Base-by-base conservation (phyloP, 2,329 filamentous ascomycete genomes). In the Waltergamsia citrina region DNA sequence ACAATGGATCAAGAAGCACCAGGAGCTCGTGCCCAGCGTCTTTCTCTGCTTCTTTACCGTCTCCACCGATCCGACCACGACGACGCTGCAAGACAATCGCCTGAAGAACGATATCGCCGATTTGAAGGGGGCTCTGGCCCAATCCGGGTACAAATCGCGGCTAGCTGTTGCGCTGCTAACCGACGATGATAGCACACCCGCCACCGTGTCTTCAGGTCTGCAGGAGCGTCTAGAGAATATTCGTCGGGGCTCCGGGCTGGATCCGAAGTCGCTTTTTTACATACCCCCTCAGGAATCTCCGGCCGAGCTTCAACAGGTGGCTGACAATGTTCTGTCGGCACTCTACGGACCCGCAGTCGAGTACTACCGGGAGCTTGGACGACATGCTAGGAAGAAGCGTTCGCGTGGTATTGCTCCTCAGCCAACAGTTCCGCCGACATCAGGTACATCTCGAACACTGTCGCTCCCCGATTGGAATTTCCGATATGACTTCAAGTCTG, bases 281-380 rank as follows among this genome's bases (percentile, higher is more conserved):
- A 68, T 94, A 11, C 81, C 86, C 2, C 77, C 83, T 0, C 76
- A 81, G 45, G 77, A 80, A 7, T 81, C 85, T 5, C 62, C 70
- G 3, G 69, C 74, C 2, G 86, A 94, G 49, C 60, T 93, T 16
- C 71, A 77, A 39, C 74, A 78, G 7, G 86, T 90, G 43, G 77
- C 82, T 1, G 76, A 81, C 35, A 81, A 74, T 33, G 73, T 94
- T 26, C 65, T 95, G 30, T 65, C 74, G 3, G 72, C 80, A 1
- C 56, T 95, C 29, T 86, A 90, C 39, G 75, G 79, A 2, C 67
- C 78, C 15, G 78, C 85, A 15, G 64, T 90, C 29, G 92, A 98
- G 47, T 94, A 95, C 57, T 96, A 96, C 54, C 73, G 88, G 29
- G 90, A 98, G 47, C 69, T 96, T 10, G 87, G 86, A n/a, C 88